Conservation (phyloP, 163 green algal genomes). For the Smithsoniella earleae region DNA sequence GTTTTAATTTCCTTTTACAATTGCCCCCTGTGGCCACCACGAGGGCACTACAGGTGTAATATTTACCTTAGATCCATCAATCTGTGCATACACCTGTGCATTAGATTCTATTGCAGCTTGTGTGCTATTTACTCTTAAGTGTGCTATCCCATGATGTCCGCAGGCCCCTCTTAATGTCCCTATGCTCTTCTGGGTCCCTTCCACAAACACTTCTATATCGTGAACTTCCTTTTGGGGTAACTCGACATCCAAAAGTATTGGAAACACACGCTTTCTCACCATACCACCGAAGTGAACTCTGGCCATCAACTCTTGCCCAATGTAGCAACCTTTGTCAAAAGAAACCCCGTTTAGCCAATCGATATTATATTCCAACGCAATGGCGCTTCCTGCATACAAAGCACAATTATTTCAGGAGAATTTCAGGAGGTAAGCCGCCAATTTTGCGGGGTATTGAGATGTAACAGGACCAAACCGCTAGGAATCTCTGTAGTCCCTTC, state of each 20-base stretch:
- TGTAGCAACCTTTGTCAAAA: constrained; percentile 95
- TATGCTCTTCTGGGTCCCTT: not conserved
- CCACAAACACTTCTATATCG: not conserved
- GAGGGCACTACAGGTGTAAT: not conserved
- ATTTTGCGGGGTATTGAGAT: not conserved
- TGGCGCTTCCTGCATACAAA: constrained; percentile 43
- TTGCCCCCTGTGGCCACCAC: constrained; percentile 2
- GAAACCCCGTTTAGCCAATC: constrained; percentile 80
- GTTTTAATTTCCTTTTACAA: no score
- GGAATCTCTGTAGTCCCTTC: constrained; percentile 73
- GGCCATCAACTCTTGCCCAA: constrained; percentile 89
- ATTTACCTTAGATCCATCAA: not conserved
- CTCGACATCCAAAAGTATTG: not conserved
- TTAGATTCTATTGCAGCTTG: not conserved
- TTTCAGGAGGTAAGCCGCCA: constrained; percentile 17
- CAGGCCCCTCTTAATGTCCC: not conserved
- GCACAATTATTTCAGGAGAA: no score
- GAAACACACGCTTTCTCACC: constrained; percentile 4
- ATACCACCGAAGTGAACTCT: constrained; percentile 58
- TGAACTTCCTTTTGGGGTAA: not conserved
- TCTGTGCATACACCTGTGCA: not conserved
- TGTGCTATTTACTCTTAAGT: constrained; percentile 5
- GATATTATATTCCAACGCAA: constrained; percentile 91
- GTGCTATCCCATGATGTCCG: not conserved
- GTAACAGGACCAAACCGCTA: constrained; percentile 35